A percentile compares a stretch with the other conserved stretches of the same genome.
Conservation (phyloP, 164 flowering plant genomes). For the Liquidambar formosana region DNA sequence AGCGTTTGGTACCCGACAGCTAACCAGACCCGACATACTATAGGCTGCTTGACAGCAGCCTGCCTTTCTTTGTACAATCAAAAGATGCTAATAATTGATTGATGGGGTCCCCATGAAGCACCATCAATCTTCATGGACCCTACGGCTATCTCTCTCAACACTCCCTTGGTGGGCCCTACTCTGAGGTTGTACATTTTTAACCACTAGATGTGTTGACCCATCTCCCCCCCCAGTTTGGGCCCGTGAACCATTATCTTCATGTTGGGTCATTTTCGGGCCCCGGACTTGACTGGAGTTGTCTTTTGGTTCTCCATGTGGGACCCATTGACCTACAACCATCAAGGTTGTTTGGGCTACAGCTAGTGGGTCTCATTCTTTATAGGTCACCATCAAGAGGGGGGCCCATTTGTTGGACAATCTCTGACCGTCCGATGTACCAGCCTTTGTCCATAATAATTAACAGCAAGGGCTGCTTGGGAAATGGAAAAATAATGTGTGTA, state of each 20-base stretch:
- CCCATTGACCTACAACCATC: not conserved
- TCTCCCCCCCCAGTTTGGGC: not conserved
- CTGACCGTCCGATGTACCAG: conserved; percentile 8
- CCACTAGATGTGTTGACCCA: conserved; percentile 9
- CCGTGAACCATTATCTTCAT: conserved; percentile 11
- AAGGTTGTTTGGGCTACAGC: conserved; percentile 3
- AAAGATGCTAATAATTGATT: not conserved
- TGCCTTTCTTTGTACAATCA: conserved; percentile 14
- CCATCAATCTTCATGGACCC: conserved; percentile 9
- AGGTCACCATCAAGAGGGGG: not conserved
- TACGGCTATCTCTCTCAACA: too few relatives aligned
- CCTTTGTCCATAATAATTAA: not conserved
- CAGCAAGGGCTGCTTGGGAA: not conserved
- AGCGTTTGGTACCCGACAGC: conserved; percentile 13
- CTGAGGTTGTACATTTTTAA: conserved; percentile 4
- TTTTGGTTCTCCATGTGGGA: conserved; percentile 12
- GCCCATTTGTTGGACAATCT: conserved; percentile 3
- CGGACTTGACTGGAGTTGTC: conserved; percentile 29
- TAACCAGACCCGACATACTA: conserved; percentile 20
- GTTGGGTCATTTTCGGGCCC: conserved; percentile 35
- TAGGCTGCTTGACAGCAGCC: conserved; percentile 23
- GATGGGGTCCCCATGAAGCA: conserved; percentile 1
- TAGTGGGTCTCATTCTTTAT: not conserved
- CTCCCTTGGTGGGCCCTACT: not conserved
- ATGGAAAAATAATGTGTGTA: not conserved